Evolutionary conservation across 192 early-diverging fungal species (phyloP), one percentile per base, ranked within the genome.

Genomic region (Coemansia guatemalensis): DNA sequence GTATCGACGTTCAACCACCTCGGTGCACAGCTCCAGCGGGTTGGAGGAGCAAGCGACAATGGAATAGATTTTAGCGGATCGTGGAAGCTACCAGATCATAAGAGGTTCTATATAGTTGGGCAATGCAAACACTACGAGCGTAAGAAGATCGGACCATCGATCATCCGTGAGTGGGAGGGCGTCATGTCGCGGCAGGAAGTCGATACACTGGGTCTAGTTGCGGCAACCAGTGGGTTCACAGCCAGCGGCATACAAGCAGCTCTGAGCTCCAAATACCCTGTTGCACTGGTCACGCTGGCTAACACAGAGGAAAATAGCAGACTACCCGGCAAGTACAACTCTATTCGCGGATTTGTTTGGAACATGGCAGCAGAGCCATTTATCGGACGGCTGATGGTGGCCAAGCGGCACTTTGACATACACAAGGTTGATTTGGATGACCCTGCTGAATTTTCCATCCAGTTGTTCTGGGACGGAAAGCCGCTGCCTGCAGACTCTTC

Each of bases 41-140:
- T 62, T 2, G 75, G 75, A 27, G 75, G 75, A 0, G 75, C 75
- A 4, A 62, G 63, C 64, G 75, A 78, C 60, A 29, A 69, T 7
- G 75, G 75, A 1, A 65, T 78, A 1, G 75, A 78, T 50, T 69
- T 78, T 41, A 67, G 63, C 25, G 75, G 75, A 0, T 41, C 54
- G 3, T 78, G 75, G 75, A 8, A 20, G 6, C 56, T 78, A 44
- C 75, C 75, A 12, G 39, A 60, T 6, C 62, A 73, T 17, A 20
- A 51, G 30, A 27, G 50, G 32, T 78, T 78, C 41, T 69, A 69
- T 47, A 24, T 78, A 18, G 60, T 68, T 39, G 75, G 75, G 3
- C 75, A 78, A 30, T 78, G 75, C 70, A 78, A 78, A 60, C 55
- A 69, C 53, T 78, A 78, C 33, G 75, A 73, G 67, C 69, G 67